These are phyloP conservation scores for Ceratocystiopsis minuta DNA, from an alignment of 2,329 filamentous ascomycete species.

Conservation along the genomic window DNA sequence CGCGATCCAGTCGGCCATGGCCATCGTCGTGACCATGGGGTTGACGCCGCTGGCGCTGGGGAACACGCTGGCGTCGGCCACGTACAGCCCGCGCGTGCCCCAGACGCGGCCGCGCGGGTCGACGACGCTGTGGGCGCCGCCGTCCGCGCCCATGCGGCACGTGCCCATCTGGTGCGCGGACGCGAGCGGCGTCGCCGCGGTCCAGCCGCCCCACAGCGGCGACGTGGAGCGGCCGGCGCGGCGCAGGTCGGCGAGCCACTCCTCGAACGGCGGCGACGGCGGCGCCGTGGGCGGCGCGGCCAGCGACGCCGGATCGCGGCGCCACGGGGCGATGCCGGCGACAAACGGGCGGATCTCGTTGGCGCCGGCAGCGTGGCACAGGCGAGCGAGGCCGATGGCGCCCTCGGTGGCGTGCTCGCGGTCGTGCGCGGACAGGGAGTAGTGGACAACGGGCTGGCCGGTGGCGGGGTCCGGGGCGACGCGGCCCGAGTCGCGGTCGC, in stretches of 20 bases:
- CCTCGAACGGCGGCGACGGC: slow-evolving; percentile 39
- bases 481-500: slow-evolving; percentile 58
- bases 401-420: slow-evolving; percentile 54
- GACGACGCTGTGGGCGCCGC: slow-evolving; percentile 33
- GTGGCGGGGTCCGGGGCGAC: slow-evolving; percentile 55
- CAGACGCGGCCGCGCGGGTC: slow-evolving; percentile 43
- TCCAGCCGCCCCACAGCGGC: slow-evolving; percentile 19
- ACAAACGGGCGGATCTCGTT: slow-evolving; percentile 56
- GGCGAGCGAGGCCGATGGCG: slow-evolving; percentile 51
- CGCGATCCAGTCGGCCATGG: slow-evolving; percentile 47
- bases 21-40: slow-evolving; percentile 66
- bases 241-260: slow-evolving; percentile 38
- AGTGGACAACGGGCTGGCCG: slow-evolving; percentile 48
- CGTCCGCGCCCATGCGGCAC: slow-evolving; percentile 47
- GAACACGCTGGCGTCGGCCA: slow-evolving; percentile 60
- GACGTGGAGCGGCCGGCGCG: slow-evolving; percentile 4
- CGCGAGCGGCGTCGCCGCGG: slow-evolving; percentile 34
- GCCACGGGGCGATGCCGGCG: slow-evolving; percentile 45
- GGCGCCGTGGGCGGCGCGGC: slow-evolving; percentile 26
- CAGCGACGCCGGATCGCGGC: slow-evolving; percentile 12
- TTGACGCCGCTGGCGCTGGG: slow-evolving; percentile 64
- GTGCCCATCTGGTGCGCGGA: slow-evolving; percentile 74
- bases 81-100: slow-evolving; percentile 46
- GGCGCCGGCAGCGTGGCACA: slow-evolving; percentile 63
- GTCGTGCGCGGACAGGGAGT: slow-evolving; percentile 55